Percentiles rank a stretch among this genome's conserved stretches.
phyloP scores from a whole-genome alignment of 148 eudicot species.

The Camellia lanceoleosa region DNA sequence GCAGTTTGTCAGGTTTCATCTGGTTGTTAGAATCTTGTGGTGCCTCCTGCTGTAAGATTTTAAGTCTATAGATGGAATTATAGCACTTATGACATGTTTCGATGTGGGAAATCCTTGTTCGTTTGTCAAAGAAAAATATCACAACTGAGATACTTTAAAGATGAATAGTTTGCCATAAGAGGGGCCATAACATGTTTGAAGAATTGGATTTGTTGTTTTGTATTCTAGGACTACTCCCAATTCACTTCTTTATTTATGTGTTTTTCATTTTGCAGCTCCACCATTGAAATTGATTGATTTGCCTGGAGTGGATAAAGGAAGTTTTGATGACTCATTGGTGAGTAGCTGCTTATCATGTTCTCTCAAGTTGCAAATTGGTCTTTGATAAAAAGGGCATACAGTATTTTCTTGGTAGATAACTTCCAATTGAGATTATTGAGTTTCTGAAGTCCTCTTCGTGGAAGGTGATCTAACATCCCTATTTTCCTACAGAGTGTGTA shows the following conservation, averaged over 20 bases:
- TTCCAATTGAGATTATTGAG: conserved; percentile 11
- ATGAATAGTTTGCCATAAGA: neutral
- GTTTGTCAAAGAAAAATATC: neutral
- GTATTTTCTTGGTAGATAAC: conserved; percentile 2
- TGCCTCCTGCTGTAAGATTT: neutral
- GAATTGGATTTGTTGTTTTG: neutral
- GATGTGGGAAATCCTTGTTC: neutral
- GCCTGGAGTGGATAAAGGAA: conserved; percentile 95
- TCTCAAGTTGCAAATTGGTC: neutral
- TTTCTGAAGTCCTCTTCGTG: neutral
- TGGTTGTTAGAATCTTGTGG: neutral
- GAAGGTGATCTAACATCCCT: conserved; percentile 22
- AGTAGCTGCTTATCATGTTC: conserved; percentile 27
- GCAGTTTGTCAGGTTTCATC: neutral
- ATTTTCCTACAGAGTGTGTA: conserved; percentile 60
- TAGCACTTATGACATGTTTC: neutral
- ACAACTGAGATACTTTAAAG: neutral
- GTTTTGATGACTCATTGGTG: conserved; percentile 85
- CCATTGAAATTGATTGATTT: conserved; percentile 85
- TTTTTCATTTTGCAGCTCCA: conserved; percentile 58
- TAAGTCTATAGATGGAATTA: neutral
- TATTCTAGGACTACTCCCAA: neutral
- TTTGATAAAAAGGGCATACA: neutral
- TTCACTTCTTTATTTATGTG: neutral
- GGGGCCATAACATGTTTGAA: neutral